Conservation (phyloP, 2,329 filamentous ascomycete genomes). For the Aspergillus amoenus region DNA sequence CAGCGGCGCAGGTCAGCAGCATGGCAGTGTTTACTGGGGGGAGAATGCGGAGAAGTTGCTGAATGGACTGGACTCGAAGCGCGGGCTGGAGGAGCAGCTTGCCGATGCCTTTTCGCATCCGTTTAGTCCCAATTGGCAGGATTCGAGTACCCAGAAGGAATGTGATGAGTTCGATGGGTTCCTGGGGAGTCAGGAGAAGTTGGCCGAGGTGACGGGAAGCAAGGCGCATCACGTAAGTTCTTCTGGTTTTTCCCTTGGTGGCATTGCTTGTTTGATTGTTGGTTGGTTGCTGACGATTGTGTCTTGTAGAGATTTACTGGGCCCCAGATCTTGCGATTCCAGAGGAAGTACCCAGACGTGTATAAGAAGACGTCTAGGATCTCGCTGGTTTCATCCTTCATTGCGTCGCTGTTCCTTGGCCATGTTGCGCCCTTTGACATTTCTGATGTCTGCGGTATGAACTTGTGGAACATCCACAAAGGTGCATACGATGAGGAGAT, state of each 20-base stretch:
- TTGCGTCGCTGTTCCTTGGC: slow-evolving; percentile 87
- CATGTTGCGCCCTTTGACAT: slow-evolving; percentile 86
- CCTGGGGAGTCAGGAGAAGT: slow-evolving; percentile 63
- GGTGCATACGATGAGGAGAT: slow-evolving; percentile 73
- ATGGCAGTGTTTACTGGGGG: slow-evolving; percentile 95
- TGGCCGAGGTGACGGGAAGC: slow-evolving; percentile 83
- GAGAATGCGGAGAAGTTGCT: slow-evolving; percentile 66
- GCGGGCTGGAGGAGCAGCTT: slow-evolving; percentile 71
- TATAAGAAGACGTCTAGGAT: slow-evolving; percentile 81
- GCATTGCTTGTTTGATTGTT: not conserved
- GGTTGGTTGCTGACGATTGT: not conserved
- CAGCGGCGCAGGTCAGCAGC: slow-evolving; percentile 93
- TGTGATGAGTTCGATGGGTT: slow-evolving; percentile 82
- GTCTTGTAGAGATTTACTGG: slow-evolving; percentile 81
- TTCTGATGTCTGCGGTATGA: slow-evolving; percentile 93
- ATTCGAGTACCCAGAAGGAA: slow-evolving; percentile 88
- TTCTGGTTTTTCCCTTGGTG: slow-evolving; percentile 30
- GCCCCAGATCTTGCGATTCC: slow-evolving; percentile 91
- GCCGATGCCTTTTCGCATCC: slow-evolving; percentile 73
- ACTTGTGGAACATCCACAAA: slow-evolving; percentile 84
- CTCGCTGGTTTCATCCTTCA: slow-evolving; percentile 91
- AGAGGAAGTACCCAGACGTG: slow-evolving; percentile 73
- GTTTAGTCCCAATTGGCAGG: slow-evolving; percentile 96
- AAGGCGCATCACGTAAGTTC: slow-evolving; percentile 82
- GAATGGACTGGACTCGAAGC: slow-evolving; percentile 57